These are phyloP conservation scores for Trichosporon coremiiforme DNA, from an alignment of 1,284 basidiomycete species.

Conservation along the genomic window DNA sequence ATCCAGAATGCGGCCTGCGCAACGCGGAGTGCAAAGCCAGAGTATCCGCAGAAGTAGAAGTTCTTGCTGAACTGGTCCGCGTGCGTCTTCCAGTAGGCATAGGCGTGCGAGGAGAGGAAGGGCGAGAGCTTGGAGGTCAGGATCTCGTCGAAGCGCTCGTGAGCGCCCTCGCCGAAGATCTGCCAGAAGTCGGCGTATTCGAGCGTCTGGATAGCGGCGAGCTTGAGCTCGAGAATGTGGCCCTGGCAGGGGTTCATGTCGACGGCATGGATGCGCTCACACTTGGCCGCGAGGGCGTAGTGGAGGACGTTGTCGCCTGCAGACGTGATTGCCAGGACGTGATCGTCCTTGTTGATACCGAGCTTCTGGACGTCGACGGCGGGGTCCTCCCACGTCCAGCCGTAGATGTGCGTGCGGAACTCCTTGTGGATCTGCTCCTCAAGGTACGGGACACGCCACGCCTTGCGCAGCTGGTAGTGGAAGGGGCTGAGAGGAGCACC, in stretches of 20 bases:
- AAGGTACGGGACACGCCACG: conserved; percentile 75
- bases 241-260: conserved; percentile 67
- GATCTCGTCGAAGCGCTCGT: conserved; percentile 66
- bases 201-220: conserved; percentile 68
- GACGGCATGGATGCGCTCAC: conserved; percentile 71
- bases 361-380: conserved; percentile 73
- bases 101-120: conserved; percentile 65
- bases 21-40: conserved; percentile 69
- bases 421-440: conserved; percentile 72
- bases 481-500: conserved; percentile 69
- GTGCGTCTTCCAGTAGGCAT: conserved; percentile 69
- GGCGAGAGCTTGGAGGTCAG: conserved; percentile 71
- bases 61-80: conserved; percentile 65
- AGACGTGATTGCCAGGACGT: conserved; percentile 74
- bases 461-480: conserved; percentile 70
- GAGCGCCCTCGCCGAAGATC: conserved; percentile 71
- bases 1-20: conserved; percentile 66
- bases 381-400: conserved; percentile 77
- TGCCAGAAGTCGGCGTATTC: conserved; percentile 70
- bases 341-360: conserved; percentile 65
- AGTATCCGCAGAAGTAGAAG: conserved; percentile 76
- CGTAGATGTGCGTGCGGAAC: conserved; percentile 75
- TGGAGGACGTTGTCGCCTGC: conserved; percentile 82
- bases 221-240: conserved; percentile 76
- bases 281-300: conserved; percentile 70